phyloP scores from a whole-genome alignment of 75 land plant genomes.

The Pinus tabuliformis region DNA sequence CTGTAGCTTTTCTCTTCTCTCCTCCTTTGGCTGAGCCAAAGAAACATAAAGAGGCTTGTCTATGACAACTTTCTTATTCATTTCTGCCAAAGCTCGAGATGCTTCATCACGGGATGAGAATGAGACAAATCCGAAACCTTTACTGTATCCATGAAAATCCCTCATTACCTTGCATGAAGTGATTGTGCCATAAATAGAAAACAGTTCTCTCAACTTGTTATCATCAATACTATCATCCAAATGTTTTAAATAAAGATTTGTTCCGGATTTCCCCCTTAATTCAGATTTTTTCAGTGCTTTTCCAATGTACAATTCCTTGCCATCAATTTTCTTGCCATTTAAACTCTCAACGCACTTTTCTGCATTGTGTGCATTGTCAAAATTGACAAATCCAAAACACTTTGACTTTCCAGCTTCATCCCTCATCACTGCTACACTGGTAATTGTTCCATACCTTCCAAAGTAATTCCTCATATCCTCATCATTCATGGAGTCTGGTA shows the following conservation, averaged over 20 bases:
- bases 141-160: no score
- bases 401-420: conserved; percentile 81
- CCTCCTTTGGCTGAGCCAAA: no score
- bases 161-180: conserved; percentile 25
- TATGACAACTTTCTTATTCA: no score
- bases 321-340: conserved; percentile 77
- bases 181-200: conserved; percentile 68
- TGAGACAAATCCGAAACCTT: background rate
- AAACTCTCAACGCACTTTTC: conserved; percentile 67
- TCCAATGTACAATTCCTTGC: conserved; percentile 91
- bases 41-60: no score
- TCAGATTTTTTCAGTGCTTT: conserved; percentile 80
- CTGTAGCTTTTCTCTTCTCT: no score
- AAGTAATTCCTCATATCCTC: conserved; percentile 17
- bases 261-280: conserved; percentile 65
- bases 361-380: conserved; percentile 87
- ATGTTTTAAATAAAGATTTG: conserved; percentile 77
- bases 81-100: no score
- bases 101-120: no score
- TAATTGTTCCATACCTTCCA: conserved; percentile 38
- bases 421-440: conserved; percentile 87
- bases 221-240: conserved; percentile 77
- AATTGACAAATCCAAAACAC: conserved; percentile 90
- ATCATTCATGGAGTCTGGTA: conserved; percentile 52
- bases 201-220: conserved; percentile 79